These are phyloP conservation scores for Magnaporthiopsis incrustans DNA, from an alignment of 2,329 filamentous ascomycete genomes.

Conservation along the genomic window DNA sequence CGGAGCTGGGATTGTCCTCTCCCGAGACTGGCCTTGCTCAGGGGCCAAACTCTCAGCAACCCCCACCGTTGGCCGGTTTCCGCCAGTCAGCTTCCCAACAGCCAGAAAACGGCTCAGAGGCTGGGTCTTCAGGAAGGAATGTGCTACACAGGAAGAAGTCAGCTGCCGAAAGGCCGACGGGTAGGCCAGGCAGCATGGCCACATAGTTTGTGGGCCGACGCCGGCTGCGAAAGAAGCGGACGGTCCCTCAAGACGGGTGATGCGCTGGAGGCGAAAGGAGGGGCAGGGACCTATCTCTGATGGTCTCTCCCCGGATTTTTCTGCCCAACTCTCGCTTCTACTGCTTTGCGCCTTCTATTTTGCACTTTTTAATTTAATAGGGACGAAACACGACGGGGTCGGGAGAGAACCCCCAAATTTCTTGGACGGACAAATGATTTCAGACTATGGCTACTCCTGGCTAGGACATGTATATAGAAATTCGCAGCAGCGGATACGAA, in stretches of 20 bases:
- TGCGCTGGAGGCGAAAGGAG: neutral
- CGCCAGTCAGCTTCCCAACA: conserved; percentile 3
- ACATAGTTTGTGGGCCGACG: conserved; percentile 2
- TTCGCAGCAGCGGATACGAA: neutral
- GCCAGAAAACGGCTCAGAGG: neutral
- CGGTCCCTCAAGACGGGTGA: neutral
- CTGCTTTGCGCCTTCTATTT: neutral
- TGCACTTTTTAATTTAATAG: neutral
- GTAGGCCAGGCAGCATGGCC: neutral
- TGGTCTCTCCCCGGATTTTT: neutral
- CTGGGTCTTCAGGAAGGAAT: neutral
- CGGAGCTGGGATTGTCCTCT: neutral
- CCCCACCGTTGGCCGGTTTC: neutral
- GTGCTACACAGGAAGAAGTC: neutral
- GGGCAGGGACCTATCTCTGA: neutral
- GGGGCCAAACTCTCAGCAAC: neutral
- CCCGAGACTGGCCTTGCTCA: neutral
- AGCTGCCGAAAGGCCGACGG: neutral
- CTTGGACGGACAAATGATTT: neutral
- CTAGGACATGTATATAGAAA: neutral
- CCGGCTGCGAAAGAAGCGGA: conserved; percentile 6
- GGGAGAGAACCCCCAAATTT: neutral
- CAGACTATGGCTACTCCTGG: neutral
- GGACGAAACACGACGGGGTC: too few species aligned
- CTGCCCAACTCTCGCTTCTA: too few species aligned